A percentile compares a stretch with the other conserved stretches of the same genome.
phyloP scores from a whole-genome alignment of 2,329 filamentous ascomycete genomes.

The Exophiala alcalophila region DNA sequence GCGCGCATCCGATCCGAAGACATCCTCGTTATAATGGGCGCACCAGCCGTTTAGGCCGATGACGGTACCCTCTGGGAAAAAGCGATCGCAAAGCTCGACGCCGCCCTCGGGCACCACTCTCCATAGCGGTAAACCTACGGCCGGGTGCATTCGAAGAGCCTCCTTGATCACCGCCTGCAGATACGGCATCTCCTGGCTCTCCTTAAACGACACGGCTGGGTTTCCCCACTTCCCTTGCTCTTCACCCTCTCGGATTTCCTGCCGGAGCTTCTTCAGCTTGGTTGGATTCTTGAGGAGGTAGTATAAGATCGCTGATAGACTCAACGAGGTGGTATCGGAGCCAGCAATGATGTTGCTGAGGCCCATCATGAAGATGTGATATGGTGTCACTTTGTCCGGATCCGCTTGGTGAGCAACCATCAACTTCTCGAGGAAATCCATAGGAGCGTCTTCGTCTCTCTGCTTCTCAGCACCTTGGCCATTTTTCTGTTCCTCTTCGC shows the following conservation, averaged over 20 bases:
- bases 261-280: slow-evolving; percentile 24
- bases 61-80: slow-evolving; percentile 43
- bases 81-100: slow-evolving; percentile 40
- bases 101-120: slow-evolving; percentile 49
- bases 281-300: slow-evolving; percentile 63
- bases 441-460: slow-evolving; percentile 27
- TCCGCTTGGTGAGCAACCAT: slow-evolving; percentile 42
- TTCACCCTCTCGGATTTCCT: slow-evolving; percentile 22
- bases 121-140: slow-evolving; percentile 50
- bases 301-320: slow-evolving; percentile 69
- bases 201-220: slow-evolving; percentile 53
- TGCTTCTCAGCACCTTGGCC: slow-evolving; percentile 15
- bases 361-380: slow-evolving; percentile 41
- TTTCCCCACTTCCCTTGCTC: slow-evolving; percentile 37
- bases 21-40: slow-evolving; percentile 46
- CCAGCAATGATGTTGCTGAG: slow-evolving; percentile 31
- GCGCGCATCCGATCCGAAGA: slow-evolving; percentile 47
- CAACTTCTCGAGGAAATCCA: slow-evolving; percentile 46
- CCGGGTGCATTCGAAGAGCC: slow-evolving; percentile 51
- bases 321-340: slow-evolving; percentile 34
- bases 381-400: slow-evolving; percentile 42
- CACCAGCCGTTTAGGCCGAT: slow-evolving; percentile 47
- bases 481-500: slow-evolving; percentile 29
- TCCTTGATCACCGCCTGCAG: slow-evolving; percentile 56
- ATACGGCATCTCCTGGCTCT: slow-evolving; percentile 65